Evolutionary conservation across 208 protist species (phyloP), one percentile per base, ranked within the genome.

Genomic region (Sergeia podlipaevii): DNA sequence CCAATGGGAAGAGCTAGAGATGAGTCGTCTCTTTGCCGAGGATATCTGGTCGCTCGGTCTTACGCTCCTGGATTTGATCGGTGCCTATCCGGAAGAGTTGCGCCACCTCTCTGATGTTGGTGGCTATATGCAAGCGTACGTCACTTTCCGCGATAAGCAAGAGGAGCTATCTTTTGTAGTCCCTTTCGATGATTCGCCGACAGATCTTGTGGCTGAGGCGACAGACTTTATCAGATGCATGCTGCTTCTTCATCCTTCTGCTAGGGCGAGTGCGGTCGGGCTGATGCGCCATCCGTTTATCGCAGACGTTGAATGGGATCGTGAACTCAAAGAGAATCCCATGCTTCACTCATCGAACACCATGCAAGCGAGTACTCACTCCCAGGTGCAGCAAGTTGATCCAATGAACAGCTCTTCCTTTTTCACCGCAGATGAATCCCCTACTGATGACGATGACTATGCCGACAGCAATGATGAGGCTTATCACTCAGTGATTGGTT

Each of bases 161-260:
- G 21, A 61, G 26, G 46, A 63, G 20, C 11, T 70, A 3, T 34
- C 37, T 7, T 42, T 63, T 26, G 10, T 38, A 28, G 47, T 65
- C 0, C 50, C 61, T 4, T 1, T 6, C 37, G 49, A 57, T 2
- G 23, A 41, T 26, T 13, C 43, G 6, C 3, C 1, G 23, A 38
- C 48, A 11, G 28, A 20, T 5, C 17, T 1, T 21, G 23, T 49
- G 24, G 44, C 32, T 10, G 18, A 18, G 8, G 42, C 58, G 8
- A 37, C 52, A 21, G 70, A 89, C 52, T 97, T 97, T 64, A 15
- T 97, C 5, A 49, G 64, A 20, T 23, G 53, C 10, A 93, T 91
- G 60, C 61, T 97, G 6, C 56, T 33, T 0, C 58, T 80, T 29
- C 58, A 90, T 29, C 65, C 64, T 7, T 36, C 70, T 7, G 33